Evolutionary conservation across 2,329 filamentous ascomycete species (phyloP), one percentile per base, ranked within the genome.

Genomic region (Diaporthe vaccinii): DNA sequence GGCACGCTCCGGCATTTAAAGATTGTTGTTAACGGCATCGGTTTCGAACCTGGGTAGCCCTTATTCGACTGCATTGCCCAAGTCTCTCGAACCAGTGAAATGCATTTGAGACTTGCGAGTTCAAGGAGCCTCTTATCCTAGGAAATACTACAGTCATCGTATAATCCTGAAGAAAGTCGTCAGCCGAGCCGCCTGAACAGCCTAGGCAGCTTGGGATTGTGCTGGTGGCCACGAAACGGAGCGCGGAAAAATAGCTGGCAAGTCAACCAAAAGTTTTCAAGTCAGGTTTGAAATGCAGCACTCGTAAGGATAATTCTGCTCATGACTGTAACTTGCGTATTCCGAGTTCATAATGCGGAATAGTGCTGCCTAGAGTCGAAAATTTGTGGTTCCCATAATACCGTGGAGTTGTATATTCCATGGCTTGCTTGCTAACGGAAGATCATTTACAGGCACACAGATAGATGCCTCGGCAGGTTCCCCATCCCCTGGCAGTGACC

Each of bases 381-480:
- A 51, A 28, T n/a, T 22, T 51, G 44, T 34, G 31, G 12, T 25
- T 51, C 14, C 62, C 62, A 51, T 36, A 68, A 53, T 51, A 39
- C 53, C 6, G 44, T 68, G 41, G 62, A 53, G 62, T 9, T 25
- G 28, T n/a, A 9, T 36, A 20, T 41, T 41, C 20, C 28, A 67
- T 46, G 20, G 25, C 22, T 67, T 67, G 41, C 61, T 34, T 67
- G 41, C 61, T 46, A 67, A 67, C 28, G 2, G 25, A 36, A 36
- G 6, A n/a, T 15, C 34, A 10, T 14, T 51, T n/a, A 51, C 25
- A 51, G 61, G 61, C 28, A 51, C 9, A 20, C 61, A 14, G 10
- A 46, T 10, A n/a, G n/a, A n/a, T n/a, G 44, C 62, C 62, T 53
- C 62, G 62, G 62, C 44, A 39, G 62, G 31, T 25, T 25, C 36